Evolutionary conservation across 495 filamentous ascomycete genomes (phyloP).

Genomic region (Aspergillus nidulans): DNA sequence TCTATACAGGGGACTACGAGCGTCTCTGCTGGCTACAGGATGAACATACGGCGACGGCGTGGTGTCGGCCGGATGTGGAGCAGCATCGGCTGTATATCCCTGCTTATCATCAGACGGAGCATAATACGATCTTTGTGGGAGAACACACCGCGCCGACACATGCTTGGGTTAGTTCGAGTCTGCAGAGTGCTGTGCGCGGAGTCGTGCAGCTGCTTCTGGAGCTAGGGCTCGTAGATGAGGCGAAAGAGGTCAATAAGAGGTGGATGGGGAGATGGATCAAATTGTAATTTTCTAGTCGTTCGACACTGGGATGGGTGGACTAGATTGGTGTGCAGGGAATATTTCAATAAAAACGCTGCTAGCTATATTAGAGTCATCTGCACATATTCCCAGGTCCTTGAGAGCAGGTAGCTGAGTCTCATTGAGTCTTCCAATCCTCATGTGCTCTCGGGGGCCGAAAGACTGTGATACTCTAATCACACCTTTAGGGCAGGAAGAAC

Average conservation of each 20-base stretch:
- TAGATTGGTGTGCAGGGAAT: too few relatives aligned
- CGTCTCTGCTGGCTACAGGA: conserved; percentile 56
- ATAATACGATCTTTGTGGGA: conserved; percentile 60
- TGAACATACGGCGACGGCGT: conserved; percentile 42
- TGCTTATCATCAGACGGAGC: conserved; percentile 61
- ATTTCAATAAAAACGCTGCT: too few relatives aligned
- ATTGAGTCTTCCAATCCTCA: too few relatives aligned
- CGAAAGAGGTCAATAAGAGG: conserved; percentile 53
- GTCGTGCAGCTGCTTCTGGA: conserved; percentile 60
- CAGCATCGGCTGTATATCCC: conserved; percentile 63
- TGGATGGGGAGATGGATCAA: conserved; percentile 65
- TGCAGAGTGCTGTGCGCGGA: conserved; percentile 59
- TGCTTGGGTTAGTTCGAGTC: conserved; percentile 60
- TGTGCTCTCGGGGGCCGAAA: too few relatives aligned
- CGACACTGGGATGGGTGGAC: too few relatives aligned
- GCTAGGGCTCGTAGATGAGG: conserved; percentile 63
- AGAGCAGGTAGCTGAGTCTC: too few relatives aligned
- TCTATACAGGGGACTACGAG: conserved; percentile 55
- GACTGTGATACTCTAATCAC: too few relatives aligned
- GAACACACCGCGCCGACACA: conserved; percentile 67
- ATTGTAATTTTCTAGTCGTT: too few relatives aligned
- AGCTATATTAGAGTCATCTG: too few relatives aligned
- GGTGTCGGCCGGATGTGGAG: conserved; percentile 51
- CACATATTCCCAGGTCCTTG: too few relatives aligned
- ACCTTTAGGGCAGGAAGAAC: conserved; percentile 19